Evolutionary conservation across 352 stramenopile species (phyloP), one percentile per base, ranked within the genome.

Genomic region (Phytophthora colocasiae): DNA sequence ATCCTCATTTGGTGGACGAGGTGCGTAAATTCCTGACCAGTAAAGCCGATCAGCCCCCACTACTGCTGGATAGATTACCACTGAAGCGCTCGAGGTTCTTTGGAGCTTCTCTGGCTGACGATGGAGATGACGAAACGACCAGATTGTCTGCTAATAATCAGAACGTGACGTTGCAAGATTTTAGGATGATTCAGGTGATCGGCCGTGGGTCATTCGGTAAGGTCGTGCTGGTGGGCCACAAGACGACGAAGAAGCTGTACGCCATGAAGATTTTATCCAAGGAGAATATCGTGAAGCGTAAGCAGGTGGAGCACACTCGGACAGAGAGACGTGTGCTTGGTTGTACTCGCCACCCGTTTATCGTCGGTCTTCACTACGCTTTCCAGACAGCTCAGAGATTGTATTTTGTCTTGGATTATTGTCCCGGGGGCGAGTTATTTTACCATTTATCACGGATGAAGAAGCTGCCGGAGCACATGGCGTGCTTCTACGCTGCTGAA

Each of bases 331-430:
- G 88, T 11, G 91, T 97, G 24, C 77, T 97, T 8, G 84, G 87
- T 2, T 87, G 91, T 39, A 91, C 90, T 8, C 78, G 81, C 17
- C 89, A 97, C 53, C 89, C 89, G 7, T 97, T 96, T 56, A 97
- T 97, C 44, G 91, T 97, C 0, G 88, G 87, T 0, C 66, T 97
- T 22, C 85, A 95, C 47, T 96, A 90, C 57, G 88, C 90, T 1
- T 96, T 97, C 52, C 88, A 97, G 63, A 95, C 96, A 0, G 87
- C 86, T 39, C 82, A 98, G 66, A 77, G 84, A 51, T 78, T 99
- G 1, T 99, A 98, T 59, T 99, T 99, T 71, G 97, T 99, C 19
- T 76, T 99, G 15, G 89, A 97, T 38, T 97, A 96, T 49, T 96
- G 88, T 47, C 85, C 90, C 6, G 90, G 91, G 19, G 91, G 91